These are phyloP conservation scores for Pelargonium citronellum DNA, from an alignment of 441 rosid genomes.

Conservation along the genomic window DNA sequence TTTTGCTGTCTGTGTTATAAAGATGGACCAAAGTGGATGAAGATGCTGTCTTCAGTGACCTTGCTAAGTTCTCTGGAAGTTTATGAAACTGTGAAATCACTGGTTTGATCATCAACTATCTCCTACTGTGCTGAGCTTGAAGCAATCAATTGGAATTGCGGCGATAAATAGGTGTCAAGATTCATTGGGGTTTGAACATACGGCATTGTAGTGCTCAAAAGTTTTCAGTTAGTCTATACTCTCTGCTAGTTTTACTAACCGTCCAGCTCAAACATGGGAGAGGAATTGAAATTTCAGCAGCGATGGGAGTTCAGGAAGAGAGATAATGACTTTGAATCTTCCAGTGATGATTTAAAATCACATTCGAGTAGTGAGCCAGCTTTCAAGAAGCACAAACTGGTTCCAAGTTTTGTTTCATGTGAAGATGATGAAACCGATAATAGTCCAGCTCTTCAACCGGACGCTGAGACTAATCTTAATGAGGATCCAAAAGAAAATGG, in stretches of 20 bases:
- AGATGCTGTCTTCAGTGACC: neutral
- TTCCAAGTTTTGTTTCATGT: constrained; percentile 21
- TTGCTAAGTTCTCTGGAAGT: constrained; percentile 8
- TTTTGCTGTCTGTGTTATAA: neutral
- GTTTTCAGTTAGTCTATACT: no score
- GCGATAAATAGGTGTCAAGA: neutral
- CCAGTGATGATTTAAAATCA: constrained; percentile 38
- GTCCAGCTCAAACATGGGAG: constrained; percentile 25
- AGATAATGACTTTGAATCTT: constrained; percentile 36
- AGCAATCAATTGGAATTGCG: neutral
- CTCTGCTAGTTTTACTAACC: constrained; percentile 8
- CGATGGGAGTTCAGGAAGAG: constrained; percentile 49
- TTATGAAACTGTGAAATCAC: neutral
- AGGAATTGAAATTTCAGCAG: constrained; percentile 38
- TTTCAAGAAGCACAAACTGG: constrained; percentile 31
- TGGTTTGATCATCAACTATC: neutral
- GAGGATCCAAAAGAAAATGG: constrained; percentile 17
- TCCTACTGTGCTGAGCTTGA: no score
- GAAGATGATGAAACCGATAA: constrained; percentile 31
- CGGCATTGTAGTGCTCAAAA: neutral
- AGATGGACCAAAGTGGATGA: neutral
- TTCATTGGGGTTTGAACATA: neutral
- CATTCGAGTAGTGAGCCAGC: constrained; percentile 24
- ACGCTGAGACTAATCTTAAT: constrained; percentile 20
- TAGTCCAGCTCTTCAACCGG: constrained; percentile 23